phyloP scores from a whole-genome alignment of 495 filamentous ascomycete species.

The Penicillium canariense region DNA sequence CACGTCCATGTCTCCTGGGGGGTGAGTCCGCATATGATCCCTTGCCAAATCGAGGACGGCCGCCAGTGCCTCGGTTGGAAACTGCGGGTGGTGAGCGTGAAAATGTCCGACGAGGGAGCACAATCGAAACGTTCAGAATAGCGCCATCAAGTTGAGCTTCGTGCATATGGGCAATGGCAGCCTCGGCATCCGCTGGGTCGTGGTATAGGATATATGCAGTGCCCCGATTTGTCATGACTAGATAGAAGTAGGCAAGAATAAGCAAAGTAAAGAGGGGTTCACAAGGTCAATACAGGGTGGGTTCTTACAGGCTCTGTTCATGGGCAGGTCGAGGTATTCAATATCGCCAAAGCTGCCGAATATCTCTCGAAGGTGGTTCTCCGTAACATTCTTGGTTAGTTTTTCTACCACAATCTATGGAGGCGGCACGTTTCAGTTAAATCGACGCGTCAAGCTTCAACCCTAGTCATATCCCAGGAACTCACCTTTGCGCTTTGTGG shows the following conservation, averaged over 20 bases:
- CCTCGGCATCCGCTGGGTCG: constrained; percentile 73
- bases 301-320: constrained; percentile 77
- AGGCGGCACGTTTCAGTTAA: not conserved
- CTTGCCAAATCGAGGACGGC: constrained; percentile 35
- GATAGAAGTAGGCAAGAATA: not conserved
- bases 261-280: not conserved
- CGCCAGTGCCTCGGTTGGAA: constrained; percentile 26
- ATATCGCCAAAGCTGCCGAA: constrained; percentile 89
- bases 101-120: constrained; percentile 73
- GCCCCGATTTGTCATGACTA: constrained; percentile 87
- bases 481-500: constrained; percentile 60
- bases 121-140: constrained; percentile 86
- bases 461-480: not conserved
- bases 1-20: constrained; percentile 37
- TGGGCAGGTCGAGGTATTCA: constrained; percentile 79
- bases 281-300: not conserved
- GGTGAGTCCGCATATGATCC: constrained; percentile 36
- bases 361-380: constrained; percentile 83
- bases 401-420: constrained; percentile 90
- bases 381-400: constrained; percentile 91
- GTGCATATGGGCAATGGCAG: constrained; percentile 95
- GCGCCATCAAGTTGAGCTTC: constrained; percentile 93
- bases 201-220: constrained; percentile 91
- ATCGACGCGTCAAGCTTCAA: not conserved
- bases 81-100: constrained; percentile 50